Base-by-base conservation (phyloP, 164 flowering plant species). In the Nymphaea colorata region DNA sequence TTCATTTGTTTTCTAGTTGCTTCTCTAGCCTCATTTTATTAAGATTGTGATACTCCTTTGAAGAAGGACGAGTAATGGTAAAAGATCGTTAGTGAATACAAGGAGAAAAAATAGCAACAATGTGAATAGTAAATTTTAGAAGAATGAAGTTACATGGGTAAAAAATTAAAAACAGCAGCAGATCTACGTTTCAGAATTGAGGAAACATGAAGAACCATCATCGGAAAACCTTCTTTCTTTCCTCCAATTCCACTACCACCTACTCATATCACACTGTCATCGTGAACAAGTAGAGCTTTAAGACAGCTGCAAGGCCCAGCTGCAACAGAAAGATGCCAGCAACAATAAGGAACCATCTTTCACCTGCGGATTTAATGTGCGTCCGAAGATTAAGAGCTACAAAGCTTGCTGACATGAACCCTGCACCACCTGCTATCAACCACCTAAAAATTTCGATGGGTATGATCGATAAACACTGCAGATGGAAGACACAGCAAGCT, bases 321-420 rank as follows among this genome's bases (percentile, higher is more conserved):
- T 95, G 99, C 85, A 95, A 70, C 41, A 95, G 75, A 68, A 95
- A 95, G 77, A 95, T 95, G 42, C 82, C 92, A 0, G 81, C 96
- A 44, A 95, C 99, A 65, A 95, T 91, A 71, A 95, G 72, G 77
- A 91, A 82, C 98, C 98, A 95, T 59, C 96, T 84, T 75, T 88
- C 96, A 3, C 98, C 99, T 3, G 99, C 89, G 18, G 99, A 90
- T 68, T 69, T 73, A 18, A 95, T 95, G 77, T 95, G 99, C 6
- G 86, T 82, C 59, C 86, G 80, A 42, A 95, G 94, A 78, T 95
- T 95, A 36, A 90, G 87, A 42, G 98, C 96, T 64, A 95, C 96
- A 77, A 91, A 95, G 12, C 85, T 79, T 45, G 99, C 98, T 47
- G 99, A 95, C 96, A 95, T 87, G 78, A 95, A 83, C 70, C 99